Conservation (phyloP, 2,329 filamentous ascomycete genomes). For the Aotearoamyces nothofagi region DNA sequence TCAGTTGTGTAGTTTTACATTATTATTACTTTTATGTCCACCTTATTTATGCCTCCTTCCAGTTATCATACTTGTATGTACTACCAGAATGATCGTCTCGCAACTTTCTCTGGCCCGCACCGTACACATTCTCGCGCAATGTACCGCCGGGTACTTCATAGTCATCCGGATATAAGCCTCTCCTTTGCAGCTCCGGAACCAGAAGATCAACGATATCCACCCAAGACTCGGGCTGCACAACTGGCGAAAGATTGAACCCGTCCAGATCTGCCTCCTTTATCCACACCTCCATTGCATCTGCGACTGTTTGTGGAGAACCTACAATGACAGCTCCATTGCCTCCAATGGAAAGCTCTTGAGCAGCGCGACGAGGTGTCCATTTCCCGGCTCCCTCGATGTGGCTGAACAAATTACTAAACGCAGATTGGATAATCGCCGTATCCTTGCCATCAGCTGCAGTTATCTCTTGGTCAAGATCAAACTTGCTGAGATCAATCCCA, state of each 20-base stretch:
- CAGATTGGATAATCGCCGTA: constrained; percentile 22
- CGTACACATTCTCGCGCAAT: constrained; percentile 44
- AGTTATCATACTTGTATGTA: constrained; percentile 37
- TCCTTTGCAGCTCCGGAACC: constrained; percentile 43
- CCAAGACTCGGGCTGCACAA: too few species aligned
- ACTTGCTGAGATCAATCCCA: constrained; percentile 41
- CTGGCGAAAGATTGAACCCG: too few species aligned
- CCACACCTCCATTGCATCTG: too few species aligned
- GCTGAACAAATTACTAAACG: constrained; percentile 24
- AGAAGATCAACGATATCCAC: constrained; percentile 52
- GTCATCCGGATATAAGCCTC: constrained; percentile 30
- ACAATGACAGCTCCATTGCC: too few species aligned
- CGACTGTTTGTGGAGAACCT: too few species aligned
- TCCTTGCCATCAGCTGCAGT: constrained; percentile 3
- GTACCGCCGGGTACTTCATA: constrained; percentile 28
- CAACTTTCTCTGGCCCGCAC: constrained; percentile 36
- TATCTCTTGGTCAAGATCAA: constrained; percentile 42
- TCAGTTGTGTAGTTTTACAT: too few species aligned
- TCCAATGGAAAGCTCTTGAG: too few species aligned
- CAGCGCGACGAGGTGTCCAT: constrained; percentile 58
- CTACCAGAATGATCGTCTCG: constrained; percentile 40
- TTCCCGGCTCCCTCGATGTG: constrained; percentile 36
- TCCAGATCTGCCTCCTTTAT: too few species aligned
- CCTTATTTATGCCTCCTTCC: neutral
- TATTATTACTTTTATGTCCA: too few species aligned